phyloP scores from a whole-genome alignment of 1,284 basidiomycete genomes.

The Trichosporon sp. region DNA sequence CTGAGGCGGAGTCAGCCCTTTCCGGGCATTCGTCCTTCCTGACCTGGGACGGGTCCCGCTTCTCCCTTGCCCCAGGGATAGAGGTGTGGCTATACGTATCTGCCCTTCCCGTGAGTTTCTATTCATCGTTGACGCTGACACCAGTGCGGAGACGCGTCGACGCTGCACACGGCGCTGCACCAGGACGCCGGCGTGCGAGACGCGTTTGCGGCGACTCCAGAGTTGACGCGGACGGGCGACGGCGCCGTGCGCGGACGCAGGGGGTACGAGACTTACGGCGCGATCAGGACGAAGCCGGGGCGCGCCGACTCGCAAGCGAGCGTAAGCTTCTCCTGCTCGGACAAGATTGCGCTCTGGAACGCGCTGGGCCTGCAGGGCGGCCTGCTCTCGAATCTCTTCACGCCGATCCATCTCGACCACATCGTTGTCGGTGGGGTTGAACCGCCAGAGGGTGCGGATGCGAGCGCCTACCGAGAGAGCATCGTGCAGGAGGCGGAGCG shows the following conservation, averaged over 20 bases:
- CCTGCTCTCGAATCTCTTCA: slow-evolving; percentile 58
- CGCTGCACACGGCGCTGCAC: slow-evolving; percentile 62
- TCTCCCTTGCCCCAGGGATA: slow-evolving; percentile 56
- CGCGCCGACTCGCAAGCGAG: slow-evolving; percentile 77
- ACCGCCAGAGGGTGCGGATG: slow-evolving; percentile 34
- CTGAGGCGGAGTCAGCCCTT: slow-evolving; percentile 55
- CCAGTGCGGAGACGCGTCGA: slow-evolving; percentile 86
- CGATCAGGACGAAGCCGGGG: slow-evolving; percentile 80
- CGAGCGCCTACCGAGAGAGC: slow-evolving; percentile 54
- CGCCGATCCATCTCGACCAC: slow-evolving; percentile 61
- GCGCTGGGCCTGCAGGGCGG: slow-evolving; percentile 80
- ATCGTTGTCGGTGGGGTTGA: slow-evolving; percentile 69
- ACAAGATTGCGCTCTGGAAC: slow-evolving; percentile 81
- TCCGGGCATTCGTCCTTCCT: slow-evolving; percentile 29
- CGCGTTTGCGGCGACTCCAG: slow-evolving; percentile 41
- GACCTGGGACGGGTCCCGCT: slow-evolving; percentile 41
- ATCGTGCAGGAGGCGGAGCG: slow-evolving; percentile 59
- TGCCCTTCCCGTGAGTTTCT: slow-evolving; percentile 72
- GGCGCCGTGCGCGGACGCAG: slow-evolving; percentile 66
- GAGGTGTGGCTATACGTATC: slow-evolving; percentile 73
- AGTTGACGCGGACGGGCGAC: slow-evolving; percentile 18
- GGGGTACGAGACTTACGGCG: slow-evolving; percentile 67
- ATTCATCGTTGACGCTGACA: not conserved
- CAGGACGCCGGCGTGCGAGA: slow-evolving; percentile 66
- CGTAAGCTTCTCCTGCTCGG: slow-evolving; percentile 78